phyloP scores from a whole-genome alignment of 176 grass and related monocot genomes.

The Poa annua region DNA sequence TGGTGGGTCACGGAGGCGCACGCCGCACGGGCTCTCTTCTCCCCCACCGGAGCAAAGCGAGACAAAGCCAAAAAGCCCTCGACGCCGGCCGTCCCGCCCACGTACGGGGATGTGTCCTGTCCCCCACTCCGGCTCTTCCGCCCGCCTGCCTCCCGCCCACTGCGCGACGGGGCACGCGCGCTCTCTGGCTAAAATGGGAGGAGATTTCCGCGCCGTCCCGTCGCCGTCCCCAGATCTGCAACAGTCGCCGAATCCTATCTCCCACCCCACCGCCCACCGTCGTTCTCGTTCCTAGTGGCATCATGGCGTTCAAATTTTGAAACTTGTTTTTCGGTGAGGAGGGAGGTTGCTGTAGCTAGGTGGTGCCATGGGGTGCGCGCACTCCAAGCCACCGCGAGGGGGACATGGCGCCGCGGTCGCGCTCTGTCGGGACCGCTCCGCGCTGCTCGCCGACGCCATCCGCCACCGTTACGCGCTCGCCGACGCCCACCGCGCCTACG shows the following conservation, averaged over 20 bases:
- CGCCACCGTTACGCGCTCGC: slow-evolving; percentile 64
- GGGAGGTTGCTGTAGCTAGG: not conserved
- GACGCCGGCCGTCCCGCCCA: not conserved
- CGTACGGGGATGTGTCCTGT: not conserved
- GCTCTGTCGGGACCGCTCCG: slow-evolving; percentile 57
- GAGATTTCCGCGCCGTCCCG: slow-evolving; percentile 19
- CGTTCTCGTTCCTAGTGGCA: not conserved
- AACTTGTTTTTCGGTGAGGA: not conserved
- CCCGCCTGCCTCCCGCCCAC: not conserved
- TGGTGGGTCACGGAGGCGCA: not conserved
- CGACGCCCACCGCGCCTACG: slow-evolving; percentile 68
- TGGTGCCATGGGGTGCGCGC: slow-evolving; percentile 62
- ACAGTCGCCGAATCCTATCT: slow-evolving; percentile 32
- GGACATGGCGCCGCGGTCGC: slow-evolving; percentile 38
- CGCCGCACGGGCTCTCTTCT: not conserved
- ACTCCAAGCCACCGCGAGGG: slow-evolving; percentile 51
- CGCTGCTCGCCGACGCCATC: slow-evolving; percentile 65
- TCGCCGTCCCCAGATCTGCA: slow-evolving; percentile 32
- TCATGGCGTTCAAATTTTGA: not conserved
- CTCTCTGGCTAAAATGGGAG: slow-evolving; percentile 8
- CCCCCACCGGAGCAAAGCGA: slow-evolving; percentile 20
- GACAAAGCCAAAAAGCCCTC: slow-evolving; percentile 26
- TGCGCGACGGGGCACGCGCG: not conserved
- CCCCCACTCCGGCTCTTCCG: slow-evolving; percentile 26
- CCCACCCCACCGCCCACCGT: not conserved